phyloP scores from a whole-genome alignment of 2,329 filamentous ascomycete genomes.

The Fusarium sp. region DNA sequence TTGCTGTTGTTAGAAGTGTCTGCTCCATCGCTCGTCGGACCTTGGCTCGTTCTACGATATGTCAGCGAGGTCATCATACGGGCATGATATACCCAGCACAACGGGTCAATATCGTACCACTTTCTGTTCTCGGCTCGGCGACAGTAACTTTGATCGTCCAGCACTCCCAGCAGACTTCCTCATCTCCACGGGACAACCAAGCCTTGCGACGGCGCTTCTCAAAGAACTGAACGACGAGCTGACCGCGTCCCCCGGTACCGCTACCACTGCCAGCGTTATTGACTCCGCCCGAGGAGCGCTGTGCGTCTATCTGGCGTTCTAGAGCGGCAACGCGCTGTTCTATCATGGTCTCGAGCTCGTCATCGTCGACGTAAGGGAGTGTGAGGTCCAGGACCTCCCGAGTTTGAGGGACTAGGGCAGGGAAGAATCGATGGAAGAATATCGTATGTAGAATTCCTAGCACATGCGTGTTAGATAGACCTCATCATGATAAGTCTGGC shows the following conservation, averaged over 20 bases:
- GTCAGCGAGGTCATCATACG: neutral
- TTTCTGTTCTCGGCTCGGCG: slow-evolving; percentile 89
- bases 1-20: slow-evolving; percentile 86
- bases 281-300: slow-evolving; percentile 60
- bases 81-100: neutral
- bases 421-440: slow-evolving; percentile 99
- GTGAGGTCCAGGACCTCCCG: slow-evolving; percentile 93
- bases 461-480: neutral
- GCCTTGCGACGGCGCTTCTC: slow-evolving; percentile 90
- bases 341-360: slow-evolving; percentile 93
- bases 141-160: slow-evolving; percentile 97
- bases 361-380: slow-evolving; percentile 89
- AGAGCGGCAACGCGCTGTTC: slow-evolving; percentile 87
- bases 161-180: slow-evolving; percentile 96
- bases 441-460: slow-evolving; percentile 94
- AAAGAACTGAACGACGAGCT: slow-evolving; percentile 92
- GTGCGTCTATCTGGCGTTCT: slow-evolving; percentile 80
- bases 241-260: slow-evolving; percentile 75
- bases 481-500: neutral
- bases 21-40: slow-evolving; percentile 93
- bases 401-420: slow-evolving; percentile 83
- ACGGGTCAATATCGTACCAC: slow-evolving; percentile 69
- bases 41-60: slow-evolving; percentile 81
- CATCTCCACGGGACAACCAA: slow-evolving; percentile 85
- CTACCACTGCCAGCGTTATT: slow-evolving; percentile 22